Evolutionary conservation across 805 yeast genomes (phyloP), one percentile per base, ranked within the genome.

Genomic region (Clavispora fructus): DNA sequence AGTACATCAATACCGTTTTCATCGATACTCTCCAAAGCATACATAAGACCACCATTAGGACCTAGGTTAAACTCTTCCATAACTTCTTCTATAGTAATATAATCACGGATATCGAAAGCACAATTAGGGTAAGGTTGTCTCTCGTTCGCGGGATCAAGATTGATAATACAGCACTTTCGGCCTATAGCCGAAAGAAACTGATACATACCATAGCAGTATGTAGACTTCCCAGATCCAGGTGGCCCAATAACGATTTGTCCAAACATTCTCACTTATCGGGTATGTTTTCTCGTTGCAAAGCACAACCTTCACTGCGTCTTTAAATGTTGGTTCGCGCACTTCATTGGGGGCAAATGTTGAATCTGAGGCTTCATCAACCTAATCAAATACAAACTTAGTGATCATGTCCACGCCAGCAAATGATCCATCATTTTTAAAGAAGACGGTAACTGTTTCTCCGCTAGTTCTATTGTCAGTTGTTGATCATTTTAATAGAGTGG

Each of bases 221-320:
- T 95, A 0, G 97, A 87, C 60, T 94, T 94, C 1, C 99, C 99
- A 0, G 96, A 78, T 1, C 99, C 99, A 0, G 99, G 99, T 0
- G 99, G 98, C 0, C 99, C 99, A 33, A 94, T 89, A 9, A 92
- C 91, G 9, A 94, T 79, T 67, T 94, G 97, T 4, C 95, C 97
- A 64, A 87, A 87, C 77, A 72, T 72, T 13, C 5, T 40, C 10
- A 16, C n/a, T 13, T 33, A 10, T 11, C 13, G 23, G 2, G 25
- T 17, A 3, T 16, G n/a, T 17, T 4, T 17, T 16, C 23, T 3
- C 7, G 16, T 5, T 19, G 23, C 16, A 9, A n/a, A 14, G 35
- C 16, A 31, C 35, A 31, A 33, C 25, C 37, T 33, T 33, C 23
- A 33, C 37, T 16, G 7, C 7, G 12, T 33, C 13, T 16, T 10